A percentile compares a stretch with the other conserved stretches of the same genome.
Evolutionary conservation across 2,329 filamentous ascomycete species (phyloP).

Genomic region (Penicillium sp.): DNA sequence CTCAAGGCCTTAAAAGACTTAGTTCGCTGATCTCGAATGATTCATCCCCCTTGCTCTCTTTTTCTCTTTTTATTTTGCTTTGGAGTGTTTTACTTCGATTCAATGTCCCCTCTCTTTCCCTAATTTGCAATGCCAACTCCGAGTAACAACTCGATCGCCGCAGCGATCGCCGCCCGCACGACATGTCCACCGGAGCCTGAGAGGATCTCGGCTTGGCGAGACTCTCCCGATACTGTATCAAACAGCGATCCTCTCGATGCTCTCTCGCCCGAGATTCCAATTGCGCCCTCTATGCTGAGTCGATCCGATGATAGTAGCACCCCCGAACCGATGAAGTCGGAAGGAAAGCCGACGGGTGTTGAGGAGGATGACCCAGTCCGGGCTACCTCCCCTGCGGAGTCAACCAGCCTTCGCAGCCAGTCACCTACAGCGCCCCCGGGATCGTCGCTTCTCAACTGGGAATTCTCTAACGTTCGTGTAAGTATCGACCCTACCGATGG

Average conservation of each 20-base stretch:
- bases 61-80: constrained; percentile 10
- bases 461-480: constrained; percentile 59
- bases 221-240: constrained; percentile 28
- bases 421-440: constrained; percentile 37
- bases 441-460: constrained; percentile 53
- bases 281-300: constrained; percentile 28
- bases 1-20: constrained; percentile 12
- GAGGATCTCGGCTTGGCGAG: constrained; percentile 35
- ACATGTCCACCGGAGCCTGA: constrained; percentile 52
- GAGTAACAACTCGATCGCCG: constrained; percentile 47
- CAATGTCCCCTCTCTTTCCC: constrained; percentile 36
- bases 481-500: constrained; percentile 24
- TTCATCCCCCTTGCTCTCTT: constrained; percentile 26
- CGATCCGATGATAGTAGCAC: constrained; percentile 30
- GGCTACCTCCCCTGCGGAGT: constrained; percentile 37
- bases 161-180: constrained; percentile 44
- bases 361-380: constrained; percentile 37
- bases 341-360: constrained; percentile 28
- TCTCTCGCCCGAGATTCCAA: constrained; percentile 26
- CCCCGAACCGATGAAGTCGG: constrained; percentile 29
- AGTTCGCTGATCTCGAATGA: constrained; percentile 11
- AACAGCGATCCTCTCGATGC: constrained; percentile 29
- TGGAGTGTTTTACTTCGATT: constrained; percentile 23
- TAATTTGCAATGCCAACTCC: constrained; percentile 53
- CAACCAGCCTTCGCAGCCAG: constrained; percentile 30